Evolutionary conservation across 371 early-diverging fungal genomes (phyloP), one percentile per base, ranked within the genome.

Genomic region (Mucor velutinosus): DNA sequence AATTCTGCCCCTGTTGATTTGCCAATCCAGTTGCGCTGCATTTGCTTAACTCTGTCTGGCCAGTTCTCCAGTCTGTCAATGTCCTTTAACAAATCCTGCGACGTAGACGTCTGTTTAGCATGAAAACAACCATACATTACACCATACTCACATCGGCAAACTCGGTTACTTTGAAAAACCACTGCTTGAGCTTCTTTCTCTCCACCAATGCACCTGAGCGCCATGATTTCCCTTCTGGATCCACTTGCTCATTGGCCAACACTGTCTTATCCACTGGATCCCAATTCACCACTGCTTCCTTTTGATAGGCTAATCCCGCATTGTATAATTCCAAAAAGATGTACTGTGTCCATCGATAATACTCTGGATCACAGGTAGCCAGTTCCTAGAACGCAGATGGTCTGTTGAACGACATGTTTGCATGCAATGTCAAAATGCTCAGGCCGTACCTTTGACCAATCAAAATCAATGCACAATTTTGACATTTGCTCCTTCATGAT

Each of bases 1-100:
- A 95, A 82, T 71, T 94, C 91, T n/a, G 90, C 90, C 17, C 96
- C 97, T 37, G 79, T 81, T 15, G 92, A 92, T 68, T 89, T 92
- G 12, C 96, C 96, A 49, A 97, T 97, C 98, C 98, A 97, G 73
- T 95, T 89, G n/a, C 84, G 69, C 69, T 97, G 98, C 90, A 94
- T 93, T 63, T 87, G 86, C 65, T 94, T 94, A 0, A 97, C 97
- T 21, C 91, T 81, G 5, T 91, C 88, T 1, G 98, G 98, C 98
- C 98, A 97, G 47, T 85, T 76, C 15, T 93, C 81, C 39, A 95
- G 78, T 6, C 76, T 66, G 51, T 91, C 89, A 49, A 94, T 86
- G 62, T 93, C 97, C 49, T 88, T 80, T 53, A 95, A 82, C 30
- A 95, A 71, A 43, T 92, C 90, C 90, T 93, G 70, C 11, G 37